Conservation (phyloP, 2,329 filamentous ascomycete genomes). For the Epicoccum nigrum region DNA sequence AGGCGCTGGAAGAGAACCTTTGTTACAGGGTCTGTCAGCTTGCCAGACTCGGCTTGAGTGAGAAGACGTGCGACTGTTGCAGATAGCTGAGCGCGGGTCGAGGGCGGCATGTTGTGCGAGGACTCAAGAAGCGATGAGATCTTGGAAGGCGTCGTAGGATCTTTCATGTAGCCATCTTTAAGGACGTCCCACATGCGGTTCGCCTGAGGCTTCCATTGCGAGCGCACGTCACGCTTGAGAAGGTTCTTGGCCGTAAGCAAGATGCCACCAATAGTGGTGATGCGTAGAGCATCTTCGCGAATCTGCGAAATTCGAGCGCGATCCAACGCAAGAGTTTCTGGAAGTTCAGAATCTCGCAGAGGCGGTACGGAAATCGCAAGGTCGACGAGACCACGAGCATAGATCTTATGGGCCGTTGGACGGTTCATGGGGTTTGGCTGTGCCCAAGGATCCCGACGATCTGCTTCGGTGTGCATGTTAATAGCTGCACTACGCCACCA, state of each 20-base stretch:
- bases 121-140: slow-evolving; percentile 58
- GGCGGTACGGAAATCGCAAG: slow-evolving; percentile 72
- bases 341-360: slow-evolving; percentile 62
- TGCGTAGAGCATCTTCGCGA: slow-evolving; percentile 64
- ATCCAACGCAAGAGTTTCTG: slow-evolving; percentile 77
- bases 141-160: slow-evolving; percentile 56
- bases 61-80: slow-evolving; percentile 57
- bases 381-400: slow-evolving; percentile 76
- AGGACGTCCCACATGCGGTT: slow-evolving; percentile 73
- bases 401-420: slow-evolving; percentile 72
- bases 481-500: slow-evolving; percentile 70
- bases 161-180: slow-evolving; percentile 63
- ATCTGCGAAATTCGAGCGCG: slow-evolving; percentile 65
- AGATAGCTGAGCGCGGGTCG: slow-evolving; percentile 52
- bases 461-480: slow-evolving; percentile 69
- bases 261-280: slow-evolving; percentile 76
- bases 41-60: slow-evolving; percentile 57
- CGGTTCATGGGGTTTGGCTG: slow-evolving; percentile 61
- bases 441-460: slow-evolving; percentile 71
- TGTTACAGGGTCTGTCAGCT: slow-evolving; percentile 66
- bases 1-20: slow-evolving; percentile 72
- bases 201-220: slow-evolving; percentile 77
- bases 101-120: slow-evolving; percentile 56
- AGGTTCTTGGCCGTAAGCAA: slow-evolving; percentile 82
- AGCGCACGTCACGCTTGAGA: slow-evolving; percentile 78